A percentile compares a stretch with the other conserved stretches of the same genome.
Conservation (phyloP, 2,329 filamentous ascomycete species). For the Orbilia javanica region DNA sequence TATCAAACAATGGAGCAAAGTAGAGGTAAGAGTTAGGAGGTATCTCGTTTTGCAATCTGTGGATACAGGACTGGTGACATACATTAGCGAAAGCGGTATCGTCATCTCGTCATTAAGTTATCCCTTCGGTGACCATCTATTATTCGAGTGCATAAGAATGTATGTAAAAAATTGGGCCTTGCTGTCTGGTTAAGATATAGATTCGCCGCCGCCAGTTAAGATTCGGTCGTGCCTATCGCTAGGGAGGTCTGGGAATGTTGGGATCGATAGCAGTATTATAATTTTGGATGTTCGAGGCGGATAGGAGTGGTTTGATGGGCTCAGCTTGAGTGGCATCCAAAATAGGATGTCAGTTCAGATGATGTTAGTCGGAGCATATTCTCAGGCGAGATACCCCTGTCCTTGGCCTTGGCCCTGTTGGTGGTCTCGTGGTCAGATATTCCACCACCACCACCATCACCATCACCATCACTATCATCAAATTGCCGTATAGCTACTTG, state of each 20-base stretch:
- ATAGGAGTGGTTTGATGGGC: not conserved
- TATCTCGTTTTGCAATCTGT: not conserved
- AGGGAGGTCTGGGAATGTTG: not conserved
- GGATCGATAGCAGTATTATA: not conserved
- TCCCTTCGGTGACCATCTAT: not conserved
- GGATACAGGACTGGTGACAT: not conserved
- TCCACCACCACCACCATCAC: not conserved
- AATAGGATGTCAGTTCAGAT: conserved; percentile 4
- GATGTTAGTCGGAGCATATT: not conserved
- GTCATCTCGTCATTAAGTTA: conserved; percentile 20
- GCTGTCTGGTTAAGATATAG: too few species aligned
- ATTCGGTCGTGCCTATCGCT: not conserved
- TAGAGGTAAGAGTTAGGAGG: not conserved
- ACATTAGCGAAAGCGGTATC: conserved; percentile 60
- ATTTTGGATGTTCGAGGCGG: not conserved
- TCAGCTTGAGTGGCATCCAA: not conserved
- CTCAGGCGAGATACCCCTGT: conserved; percentile 1
- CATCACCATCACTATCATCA: not conserved
- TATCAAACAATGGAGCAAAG: conserved; percentile 62
- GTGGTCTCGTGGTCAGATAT: conserved; percentile 6
- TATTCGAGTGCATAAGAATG: not conserved
- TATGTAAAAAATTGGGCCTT: not conserved
- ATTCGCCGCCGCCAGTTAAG: not conserved
- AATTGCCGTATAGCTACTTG: too few species aligned
- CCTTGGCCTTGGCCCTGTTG: not conserved